Evolutionary conservation across 176 grass and related monocot species (phyloP), one percentile per base, ranked within the genome.

Genomic region (Stipa capillata): DNA sequence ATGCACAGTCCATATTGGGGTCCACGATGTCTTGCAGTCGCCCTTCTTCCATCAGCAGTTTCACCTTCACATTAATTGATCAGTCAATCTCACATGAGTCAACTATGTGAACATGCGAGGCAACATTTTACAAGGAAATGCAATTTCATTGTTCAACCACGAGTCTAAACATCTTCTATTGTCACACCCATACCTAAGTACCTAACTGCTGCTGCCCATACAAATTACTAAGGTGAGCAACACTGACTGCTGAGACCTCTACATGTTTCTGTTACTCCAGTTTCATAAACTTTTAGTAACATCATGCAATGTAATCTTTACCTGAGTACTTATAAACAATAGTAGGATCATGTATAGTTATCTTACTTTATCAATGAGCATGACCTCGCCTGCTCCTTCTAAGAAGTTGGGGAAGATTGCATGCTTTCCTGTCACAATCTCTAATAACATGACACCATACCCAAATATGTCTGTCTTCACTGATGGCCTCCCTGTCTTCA

Each of bases 391-490:
- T 59, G 80, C 88, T 72, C 80, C 93, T 67, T 92, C 93, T 1
- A 83, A 64, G 54, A 77, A 85, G 2, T 76, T 55, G 71, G 82
- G 79, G 50, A 83, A 76, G 25, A 97, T 79, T 71, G 86, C 94
- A 29, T 86, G 86, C 16, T 90, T 71, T 70, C 94, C 94, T 49
- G 94, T 97, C 52, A 94, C 40, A 9, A 92, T 86, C 35, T 97
- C 94, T 59, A 97, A 82, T 29, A 97, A 77, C 55, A 86, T 84
- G 59, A 97, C 79, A 72, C 94, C 94, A 35, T 94, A 97, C 34
- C 94, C 94, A 73, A 86, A 97, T 27, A 97, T 84, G 74, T 97
- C 94, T 15, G 94, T 97, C 82, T 94, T 97, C 35, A 89, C 91
- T n/a, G 91, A 94, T 57, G 94, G 85, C 44, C 85, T 91, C 20